Percentiles rank a stretch among this genome's conserved stretches.
These are phyloP conservation scores for Aeschynomene evenia DNA, from an alignment of 306 rosid genomes.

Conservation along the genomic window DNA sequence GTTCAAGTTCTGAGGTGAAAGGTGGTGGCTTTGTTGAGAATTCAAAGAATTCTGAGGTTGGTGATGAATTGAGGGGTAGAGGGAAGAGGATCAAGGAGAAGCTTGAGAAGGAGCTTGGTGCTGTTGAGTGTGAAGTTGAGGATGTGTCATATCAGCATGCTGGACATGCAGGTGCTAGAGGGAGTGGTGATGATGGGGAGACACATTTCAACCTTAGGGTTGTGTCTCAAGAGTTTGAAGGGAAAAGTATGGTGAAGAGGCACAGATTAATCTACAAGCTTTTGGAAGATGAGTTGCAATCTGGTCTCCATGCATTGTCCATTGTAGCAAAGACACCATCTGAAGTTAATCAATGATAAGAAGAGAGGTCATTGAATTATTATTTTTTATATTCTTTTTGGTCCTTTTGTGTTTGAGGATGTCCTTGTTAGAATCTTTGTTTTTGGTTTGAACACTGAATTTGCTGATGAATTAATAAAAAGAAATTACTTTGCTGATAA, in stretches of 20 bases:
- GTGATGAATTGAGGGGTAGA: constrained; percentile 45
- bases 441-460: constrained; percentile 15
- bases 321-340: constrained; percentile 78
- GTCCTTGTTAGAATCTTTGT: background rate
- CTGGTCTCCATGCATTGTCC: constrained; percentile 80
- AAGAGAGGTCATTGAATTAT: constrained; percentile 36
- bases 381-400: background rate
- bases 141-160: constrained; percentile 89
- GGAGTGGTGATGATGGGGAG: constrained; percentile 69
- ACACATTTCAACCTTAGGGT: constrained; percentile 82
- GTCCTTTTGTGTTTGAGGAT: too few relatives aligned
- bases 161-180: constrained; percentile 75
- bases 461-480: background rate
- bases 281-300: constrained; percentile 75
- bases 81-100: constrained; percentile 82
- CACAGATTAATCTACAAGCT: constrained; percentile 71
- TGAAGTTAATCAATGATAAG: constrained; percentile 45
- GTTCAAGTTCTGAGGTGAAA: background rate
- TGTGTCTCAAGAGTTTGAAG: constrained; percentile 70
- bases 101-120: constrained; percentile 58
- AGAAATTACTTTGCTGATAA: background rate
- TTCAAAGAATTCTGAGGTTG: constrained; percentile 10
- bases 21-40: background rate
- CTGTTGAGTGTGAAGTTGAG: constrained; percentile 61
- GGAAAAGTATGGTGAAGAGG: constrained; percentile 86